A percentile compares a stretch with the other conserved stretches of the same genome.
These are phyloP conservation scores for Leptographium radiaticola DNA, from an alignment of 2,329 filamentous ascomycete genomes.

Conservation along the genomic window DNA sequence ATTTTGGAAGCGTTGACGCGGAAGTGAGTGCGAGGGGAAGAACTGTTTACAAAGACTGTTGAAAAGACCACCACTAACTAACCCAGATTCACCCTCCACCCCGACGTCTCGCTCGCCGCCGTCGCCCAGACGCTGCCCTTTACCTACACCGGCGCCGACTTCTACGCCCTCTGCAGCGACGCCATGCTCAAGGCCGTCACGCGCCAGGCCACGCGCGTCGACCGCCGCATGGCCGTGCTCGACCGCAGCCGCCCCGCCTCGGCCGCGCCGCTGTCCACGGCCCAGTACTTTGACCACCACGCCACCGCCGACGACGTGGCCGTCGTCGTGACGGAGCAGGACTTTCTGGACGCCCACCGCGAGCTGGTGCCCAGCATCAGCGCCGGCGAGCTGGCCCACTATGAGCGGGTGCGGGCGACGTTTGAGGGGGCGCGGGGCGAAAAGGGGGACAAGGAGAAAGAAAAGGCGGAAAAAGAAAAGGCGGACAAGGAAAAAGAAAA, in stretches of 20 bases:
- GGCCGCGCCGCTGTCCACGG: constrained; percentile 52
- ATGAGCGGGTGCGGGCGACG: constrained; percentile 65
- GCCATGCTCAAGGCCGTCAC: constrained; percentile 99
- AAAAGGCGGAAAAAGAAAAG: neutral
- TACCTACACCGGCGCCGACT: constrained; percentile 93
- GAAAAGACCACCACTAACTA: neutral
- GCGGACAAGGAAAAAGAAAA: neutral
- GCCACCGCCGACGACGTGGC: constrained; percentile 70
- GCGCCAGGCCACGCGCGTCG: constrained; percentile 70
- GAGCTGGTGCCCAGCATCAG: constrained; percentile 93
- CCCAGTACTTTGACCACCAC: constrained; percentile 91
- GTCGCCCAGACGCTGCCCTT: constrained; percentile 74
- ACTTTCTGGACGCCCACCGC: constrained; percentile 68
- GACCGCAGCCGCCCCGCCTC: constrained; percentile 32
- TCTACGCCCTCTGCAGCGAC: constrained; percentile 94
- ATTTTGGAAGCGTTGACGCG: constrained; percentile 89
- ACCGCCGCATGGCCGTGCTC: constrained; percentile 64
- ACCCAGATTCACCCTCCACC: constrained; percentile 68
- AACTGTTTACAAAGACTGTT: neutral
- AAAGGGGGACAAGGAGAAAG: too few species aligned
- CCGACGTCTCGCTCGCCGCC: constrained; percentile 58
- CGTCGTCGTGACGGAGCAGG: constrained; percentile 78
- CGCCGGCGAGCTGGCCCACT: constrained; percentile 81
- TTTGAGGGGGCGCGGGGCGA: constrained; percentile 54
- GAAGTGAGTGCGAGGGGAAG: constrained; percentile 50